Base-by-base conservation (phyloP, 2,329 filamentous ascomycete genomes). In the Fusarium proliferatum region DNA sequence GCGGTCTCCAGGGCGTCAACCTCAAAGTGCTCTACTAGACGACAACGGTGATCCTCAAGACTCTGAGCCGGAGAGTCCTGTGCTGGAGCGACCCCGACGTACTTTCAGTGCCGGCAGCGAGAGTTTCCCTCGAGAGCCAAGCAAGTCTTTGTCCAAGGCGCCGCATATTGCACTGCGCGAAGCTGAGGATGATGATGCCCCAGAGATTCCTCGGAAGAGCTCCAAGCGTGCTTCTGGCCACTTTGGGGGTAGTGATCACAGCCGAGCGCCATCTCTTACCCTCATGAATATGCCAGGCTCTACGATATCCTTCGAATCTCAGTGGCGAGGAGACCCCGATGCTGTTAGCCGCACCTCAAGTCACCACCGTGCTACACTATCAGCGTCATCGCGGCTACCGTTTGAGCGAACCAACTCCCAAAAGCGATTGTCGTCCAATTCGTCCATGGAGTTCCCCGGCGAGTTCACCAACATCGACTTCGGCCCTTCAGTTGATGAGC, bases 131-230 rank as follows among this genome's bases (percentile, higher is more conserved):
- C 65, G 67, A 51, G 70, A 76, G 49, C 76, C 77, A 49, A 71
- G 58, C 26, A 73, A 75, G 39, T 64, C 70, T 16, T 16, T 78
- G 41, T 68, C 76, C 6, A 78, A 77, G 57, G 69, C 64, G 10
- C 65, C 63, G 17, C 73, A 74, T 28, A 69, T 63, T 12, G 60
- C 64, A 48, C 56, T 77, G 43, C 72, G 72, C 17, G 61, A 73
- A 28, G 70, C 77, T 65, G 76, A 81, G 57, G 74, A 85, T 72
- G 56, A 82, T 62, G 78, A 82, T n/a, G 76, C 86, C 8, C 90
- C 90, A 0, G 85, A 87, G 12, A 88, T 95, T 38, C 93, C 93
- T 5, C 87, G 93, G 36, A 94, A 92, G 82, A 94, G 92, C 79
- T 95, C 93, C 1, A 91, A 90, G 79, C 87, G 92, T 67, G 82